Evolutionary conservation across 257 asterid species (phyloP), one percentile per base, ranked within the genome.

Genomic region (Perilla frutescens): DNA sequence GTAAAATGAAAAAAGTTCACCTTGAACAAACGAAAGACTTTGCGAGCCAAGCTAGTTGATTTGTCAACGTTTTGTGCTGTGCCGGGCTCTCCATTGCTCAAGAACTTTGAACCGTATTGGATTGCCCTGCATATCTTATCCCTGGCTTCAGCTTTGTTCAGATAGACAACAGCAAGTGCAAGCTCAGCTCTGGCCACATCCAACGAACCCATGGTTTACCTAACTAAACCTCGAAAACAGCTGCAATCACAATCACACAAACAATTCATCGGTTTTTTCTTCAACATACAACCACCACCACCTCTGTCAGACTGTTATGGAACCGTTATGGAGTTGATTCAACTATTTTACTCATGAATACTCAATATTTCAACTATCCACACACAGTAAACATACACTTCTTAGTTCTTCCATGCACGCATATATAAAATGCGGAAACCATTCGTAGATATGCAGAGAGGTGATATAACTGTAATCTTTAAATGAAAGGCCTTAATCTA

Each of bases 81-180:
- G 12, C 98, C 97, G 13, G 98, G 94, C 82, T 93, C 87, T 62
- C 98, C 98, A 72, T 93, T 88, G 78, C 98, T 91, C 89, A 93
- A 68, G 82, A 87, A 91, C 80, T 91, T 93, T 0, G 98, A 93
- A 70, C 98, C 98, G 61, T 93, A 93, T 64, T 93, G 98, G 75
- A 93, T 93, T 53, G 98, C 96, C 92, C 98, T 86, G 87, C 98
- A 93, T 84, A 93, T 84, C 84, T 93, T 93, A 83, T 93, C 98
- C 82, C 98, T 88, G 70, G 96, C 94, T 77, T 93, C 98, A 63
- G 93, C 96, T 84, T 93, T 93, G 87, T 82, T 87, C 67, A 93
- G 83, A 81, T 93, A 93, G 75, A 91, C 73, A 61, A 93, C 91
- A 36, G 89, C 95, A 79, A 91, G 87, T 44, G 90, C 96, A 63